A percentile compares a stretch with the other conserved stretches of the same genome.
Conservation (phyloP, 148 eudicot genomes). For the Rhododendron williamsianum region DNA sequence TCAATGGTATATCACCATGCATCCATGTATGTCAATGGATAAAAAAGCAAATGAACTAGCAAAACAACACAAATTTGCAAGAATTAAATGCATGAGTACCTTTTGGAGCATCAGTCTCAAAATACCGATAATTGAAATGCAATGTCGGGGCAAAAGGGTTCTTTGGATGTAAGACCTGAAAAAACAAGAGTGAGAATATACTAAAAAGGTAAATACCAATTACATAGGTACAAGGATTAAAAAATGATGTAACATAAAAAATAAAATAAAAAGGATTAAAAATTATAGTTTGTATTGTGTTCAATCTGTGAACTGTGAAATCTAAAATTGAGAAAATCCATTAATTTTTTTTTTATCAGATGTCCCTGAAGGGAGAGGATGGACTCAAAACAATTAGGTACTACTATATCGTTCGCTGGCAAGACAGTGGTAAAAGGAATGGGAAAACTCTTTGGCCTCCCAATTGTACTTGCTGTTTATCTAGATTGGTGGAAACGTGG, state of each 20-base stretch:
- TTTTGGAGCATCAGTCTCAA: constrained; percentile 96
- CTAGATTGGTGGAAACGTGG: neutral
- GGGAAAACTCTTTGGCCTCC: neutral
- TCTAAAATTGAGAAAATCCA: neutral
- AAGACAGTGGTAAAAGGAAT: neutral
- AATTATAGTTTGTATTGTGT: neutral
- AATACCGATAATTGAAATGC: constrained; percentile 96
- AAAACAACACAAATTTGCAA: neutral
- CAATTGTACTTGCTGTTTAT: neutral
- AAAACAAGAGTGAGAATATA: neutral
- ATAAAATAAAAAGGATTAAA: too few species aligned
- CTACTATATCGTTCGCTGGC: neutral
- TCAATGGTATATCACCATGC: neutral
- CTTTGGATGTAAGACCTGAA: constrained; percentile 92
- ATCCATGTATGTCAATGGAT: neutral
- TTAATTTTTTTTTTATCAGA: neutral
- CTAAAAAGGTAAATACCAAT: neutral
- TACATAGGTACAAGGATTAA: neutral
- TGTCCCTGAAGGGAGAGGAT: neutral
- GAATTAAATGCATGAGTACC: constrained; percentile 34
- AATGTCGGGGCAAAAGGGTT: constrained; percentile 97
- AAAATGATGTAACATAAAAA: neutral
- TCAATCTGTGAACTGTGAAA: neutral
- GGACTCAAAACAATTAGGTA: neutral
- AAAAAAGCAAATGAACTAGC: neutral